Evolutionary conservation across 1,284 basidiomycete genomes (phyloP), one percentile per base, ranked within the genome.

Genomic region (Pseudozyma sp.): DNA sequence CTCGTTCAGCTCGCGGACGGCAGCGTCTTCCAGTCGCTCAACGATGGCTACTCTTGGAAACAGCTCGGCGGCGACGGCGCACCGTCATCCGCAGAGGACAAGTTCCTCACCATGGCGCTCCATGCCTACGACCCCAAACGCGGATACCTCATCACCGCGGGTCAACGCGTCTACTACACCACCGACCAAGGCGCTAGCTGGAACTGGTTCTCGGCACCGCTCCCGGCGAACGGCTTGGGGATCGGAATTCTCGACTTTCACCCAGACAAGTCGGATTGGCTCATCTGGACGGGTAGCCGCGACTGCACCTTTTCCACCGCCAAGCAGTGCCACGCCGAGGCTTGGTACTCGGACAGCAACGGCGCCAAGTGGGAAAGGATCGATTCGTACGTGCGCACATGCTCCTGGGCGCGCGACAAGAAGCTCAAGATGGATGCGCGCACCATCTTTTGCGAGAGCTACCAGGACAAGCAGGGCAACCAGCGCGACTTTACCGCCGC

Each of bases 381-480:
- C 50, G 96, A 97, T 61, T 88, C 88, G 31, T 98, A 98, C 78
- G 93, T 98, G 35, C 87, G 90, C 53, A 92, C 92, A 54, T 99
- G 96, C 82, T 91, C 91, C n/a, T 99, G 94, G 92, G 93, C 92
- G 5, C 88, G 90, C 56, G 94, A 95, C 81, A 86, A 87, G 56
- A 87, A 87, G 57, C 88, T 92, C 68, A 87, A 97, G 58, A 88
- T 89, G 68, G 95, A 98, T 82, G 89, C 90, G 46, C 89, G 89
- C 59, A 90, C 94, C 85, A 97, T 99, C 77, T 85, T 98, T 11
- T 99, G 96, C 88, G 96, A 98, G 87, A 90, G 89, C 6, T 97
- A 92, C 85, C 85, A 87, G 77, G 88, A 90, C 78, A 97, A 98
- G 88, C 87, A 88, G 73, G 96, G 94, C 3, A 88, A 88, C 39